phyloP scores from a whole-genome alignment of 1,284 basidiomycete genomes.

The Irpex sp. region DNA sequence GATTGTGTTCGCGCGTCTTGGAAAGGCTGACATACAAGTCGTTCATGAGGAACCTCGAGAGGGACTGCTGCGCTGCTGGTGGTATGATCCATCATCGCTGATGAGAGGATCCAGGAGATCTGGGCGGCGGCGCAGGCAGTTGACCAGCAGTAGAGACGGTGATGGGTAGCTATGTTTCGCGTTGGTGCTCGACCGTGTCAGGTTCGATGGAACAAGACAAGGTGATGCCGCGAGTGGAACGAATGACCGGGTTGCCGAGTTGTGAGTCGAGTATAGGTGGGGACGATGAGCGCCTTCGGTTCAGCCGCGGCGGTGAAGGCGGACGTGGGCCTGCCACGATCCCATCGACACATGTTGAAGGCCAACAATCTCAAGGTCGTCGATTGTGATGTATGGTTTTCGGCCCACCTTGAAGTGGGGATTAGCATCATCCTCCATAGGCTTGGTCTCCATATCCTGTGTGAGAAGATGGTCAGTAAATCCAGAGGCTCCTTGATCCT shows the following conservation, averaged over 20 bases:
- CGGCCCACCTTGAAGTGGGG: constrained; percentile 56
- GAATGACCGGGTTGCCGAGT: not conserved
- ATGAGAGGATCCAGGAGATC: not conserved
- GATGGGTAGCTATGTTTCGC: not conserved
- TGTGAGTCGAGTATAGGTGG: not conserved
- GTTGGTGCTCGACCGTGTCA: no score
- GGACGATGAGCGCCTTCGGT: not conserved
- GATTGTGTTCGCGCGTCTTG: no score
- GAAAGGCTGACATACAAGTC: not conserved
- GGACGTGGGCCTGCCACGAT: constrained; percentile 73
- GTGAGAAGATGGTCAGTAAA: not conserved
- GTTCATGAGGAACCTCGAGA: not conserved
- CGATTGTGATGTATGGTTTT: constrained; percentile 46
- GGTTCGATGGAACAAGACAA: not conserved
- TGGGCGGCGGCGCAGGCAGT: not conserved
- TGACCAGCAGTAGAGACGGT: not conserved
- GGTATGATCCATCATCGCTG: not conserved
- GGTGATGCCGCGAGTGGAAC: not conserved
- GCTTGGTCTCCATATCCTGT: constrained; percentile 45
- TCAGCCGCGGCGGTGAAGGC: constrained; percentile 33
- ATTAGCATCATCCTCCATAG: constrained; percentile 59
- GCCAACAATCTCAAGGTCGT: constrained; percentile 66
- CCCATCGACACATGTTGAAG: constrained; percentile 78
- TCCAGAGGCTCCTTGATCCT: not conserved
- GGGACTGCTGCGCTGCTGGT: not conserved